A percentile compares a stretch with the other conserved stretches of the same genome.
Evolutionary conservation across 2,329 filamentous ascomycete genomes (phyloP).

Genomic region (Byssoonygena ceratinophila): DNA sequence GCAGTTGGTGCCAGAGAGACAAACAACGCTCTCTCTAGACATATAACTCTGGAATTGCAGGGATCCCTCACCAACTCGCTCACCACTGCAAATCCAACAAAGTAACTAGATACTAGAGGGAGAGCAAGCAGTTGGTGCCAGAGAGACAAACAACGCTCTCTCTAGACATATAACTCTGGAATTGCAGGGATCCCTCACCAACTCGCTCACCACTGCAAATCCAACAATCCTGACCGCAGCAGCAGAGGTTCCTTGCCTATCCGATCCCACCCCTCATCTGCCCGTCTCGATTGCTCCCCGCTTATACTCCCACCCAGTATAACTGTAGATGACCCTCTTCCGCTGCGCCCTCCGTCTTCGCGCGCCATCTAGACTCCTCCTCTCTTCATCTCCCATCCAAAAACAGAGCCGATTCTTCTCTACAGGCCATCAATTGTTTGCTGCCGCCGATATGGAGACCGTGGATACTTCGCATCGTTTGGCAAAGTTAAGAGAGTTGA

Average conservation of each 20-base stretch:
- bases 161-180: no score
- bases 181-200: no score
- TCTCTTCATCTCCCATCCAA: slow-evolving; percentile 17
- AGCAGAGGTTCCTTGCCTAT: background rate
- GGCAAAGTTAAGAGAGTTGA: slow-evolving; percentile 64
- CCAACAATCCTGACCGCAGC: background rate
- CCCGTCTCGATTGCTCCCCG: background rate
- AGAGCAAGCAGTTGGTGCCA: no score
- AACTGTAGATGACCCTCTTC: slow-evolving; percentile 22
- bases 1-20: no score
- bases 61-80: no score
- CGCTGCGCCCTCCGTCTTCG: slow-evolving; percentile 10
- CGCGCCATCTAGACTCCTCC: slow-evolving; percentile 2
- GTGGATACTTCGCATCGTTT: slow-evolving; percentile 72
- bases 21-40: no score
- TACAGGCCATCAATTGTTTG: slow-evolving; percentile 26
- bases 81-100: background rate
- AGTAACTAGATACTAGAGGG: no score
- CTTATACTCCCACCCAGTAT: background rate
- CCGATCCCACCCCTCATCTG: slow-evolving; percentile 4
- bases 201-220: background rate
- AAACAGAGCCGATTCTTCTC: slow-evolving; percentile 31
- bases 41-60: no score
- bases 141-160: no score
- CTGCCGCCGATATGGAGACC: slow-evolving; percentile 57